phyloP scores from a whole-genome alignment of 345 rosid species.

The Populus davidiana region DNA sequence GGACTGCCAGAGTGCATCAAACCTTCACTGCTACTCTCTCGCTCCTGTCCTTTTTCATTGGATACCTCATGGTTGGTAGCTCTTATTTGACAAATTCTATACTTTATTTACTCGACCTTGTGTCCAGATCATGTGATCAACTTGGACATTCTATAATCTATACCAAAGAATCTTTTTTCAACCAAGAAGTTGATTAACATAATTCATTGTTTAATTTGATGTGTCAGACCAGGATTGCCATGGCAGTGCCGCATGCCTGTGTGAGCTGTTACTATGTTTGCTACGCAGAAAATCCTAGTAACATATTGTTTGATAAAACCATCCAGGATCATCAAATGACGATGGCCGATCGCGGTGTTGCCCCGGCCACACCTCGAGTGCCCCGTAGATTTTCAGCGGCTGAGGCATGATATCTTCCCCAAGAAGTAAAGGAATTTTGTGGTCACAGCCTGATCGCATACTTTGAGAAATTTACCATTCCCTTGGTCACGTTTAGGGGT shows the following conservation, averaged over 20 bases:
- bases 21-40: conserved; percentile 79
- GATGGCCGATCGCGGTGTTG: conserved; percentile 52
- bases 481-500: conserved; percentile 1
- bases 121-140: conserved; percentile 8
- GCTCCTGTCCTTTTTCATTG: conserved; percentile 66
- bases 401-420: neutral
- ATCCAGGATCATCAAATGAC: conserved; percentile 51
- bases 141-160: conserved; percentile 5
- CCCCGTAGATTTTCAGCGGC: conserved; percentile 35
- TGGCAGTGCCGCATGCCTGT: conserved; percentile 96
- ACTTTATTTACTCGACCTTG: neutral
- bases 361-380: conserved; percentile 64
- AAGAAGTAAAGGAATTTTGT: conserved; percentile 5
- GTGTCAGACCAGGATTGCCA: conserved; percentile 82
- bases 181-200: conserved; percentile 13
- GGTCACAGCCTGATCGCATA: neutral
- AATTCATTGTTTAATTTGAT: conserved; percentile 6
- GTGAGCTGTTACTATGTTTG: conserved; percentile 92
- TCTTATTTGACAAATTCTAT: neutral
- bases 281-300: conserved; percentile 81
- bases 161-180: neutral
- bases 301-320: conserved; percentile 60
- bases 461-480: conserved; percentile 6
- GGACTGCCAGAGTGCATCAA: conserved; percentile 59
- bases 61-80: conserved; percentile 87